Evolutionary conservation across 768 basidiomycete genomes (phyloP).

Genomic region (Dacryopinax primogenitus): DNA sequence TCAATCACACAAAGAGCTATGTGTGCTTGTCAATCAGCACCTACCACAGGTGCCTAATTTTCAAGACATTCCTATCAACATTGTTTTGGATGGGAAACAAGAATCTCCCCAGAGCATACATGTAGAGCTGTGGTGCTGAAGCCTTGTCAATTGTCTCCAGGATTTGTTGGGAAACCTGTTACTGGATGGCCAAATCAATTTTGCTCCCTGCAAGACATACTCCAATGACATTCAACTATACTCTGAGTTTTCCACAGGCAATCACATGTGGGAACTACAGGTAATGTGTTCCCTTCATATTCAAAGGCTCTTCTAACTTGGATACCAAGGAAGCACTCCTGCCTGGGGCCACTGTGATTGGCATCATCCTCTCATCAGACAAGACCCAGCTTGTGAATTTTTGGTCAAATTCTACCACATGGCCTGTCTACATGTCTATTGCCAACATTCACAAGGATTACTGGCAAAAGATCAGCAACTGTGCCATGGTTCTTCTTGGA

Average conservation of each 20-base stretch:
- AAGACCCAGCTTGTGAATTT: constrained; percentile 30
- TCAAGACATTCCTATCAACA: neutral
- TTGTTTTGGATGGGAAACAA: neutral
- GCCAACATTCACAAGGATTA: constrained; percentile 35
- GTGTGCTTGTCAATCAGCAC: neutral
- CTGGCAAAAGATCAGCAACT: constrained; percentile 27
- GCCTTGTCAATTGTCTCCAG: constrained; percentile 24
- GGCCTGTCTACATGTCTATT: constrained; percentile 36
- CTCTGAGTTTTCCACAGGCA: constrained; percentile 30
- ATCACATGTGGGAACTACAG: constrained; percentile 31
- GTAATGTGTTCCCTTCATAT: constrained; percentile 16
- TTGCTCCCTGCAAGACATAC: constrained; percentile 24
- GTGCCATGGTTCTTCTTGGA: constrained; percentile 28
- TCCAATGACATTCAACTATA: constrained; percentile 18
- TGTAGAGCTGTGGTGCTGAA: constrained; percentile 21
- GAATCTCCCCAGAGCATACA: neutral
- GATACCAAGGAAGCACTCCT: neutral
- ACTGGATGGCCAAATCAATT: constrained; percentile 24
- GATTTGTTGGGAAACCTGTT: constrained; percentile 24
- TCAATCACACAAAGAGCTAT: neutral
- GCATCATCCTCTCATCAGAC: constrained; percentile 37
- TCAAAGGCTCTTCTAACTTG: neutral
- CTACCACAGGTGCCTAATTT: neutral
- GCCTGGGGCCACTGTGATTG: constrained; percentile 27
- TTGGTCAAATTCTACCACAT: constrained; percentile 28